These are phyloP conservation scores for Jacaranda copaia DNA, from an alignment of 257 asterid genomes.

Conservation along the genomic window DNA sequence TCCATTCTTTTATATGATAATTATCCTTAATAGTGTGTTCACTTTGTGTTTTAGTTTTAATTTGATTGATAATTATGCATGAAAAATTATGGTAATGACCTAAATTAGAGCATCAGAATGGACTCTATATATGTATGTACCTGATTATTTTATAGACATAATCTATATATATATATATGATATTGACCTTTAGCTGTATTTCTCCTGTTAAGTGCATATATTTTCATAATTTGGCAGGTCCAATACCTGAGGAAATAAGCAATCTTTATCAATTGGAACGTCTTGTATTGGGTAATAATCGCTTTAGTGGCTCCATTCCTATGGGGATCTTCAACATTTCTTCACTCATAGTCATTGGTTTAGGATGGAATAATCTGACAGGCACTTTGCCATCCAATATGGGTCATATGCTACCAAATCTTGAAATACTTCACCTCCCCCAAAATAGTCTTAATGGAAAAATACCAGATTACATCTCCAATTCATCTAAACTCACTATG, in stretches of 20 bases:
- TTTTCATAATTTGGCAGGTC: not conserved
- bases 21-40: too few species aligned
- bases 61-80: too few species aligned
- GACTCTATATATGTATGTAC: too few species aligned
- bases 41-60: too few species aligned
- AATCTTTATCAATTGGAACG: not conserved
- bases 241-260: not conserved
- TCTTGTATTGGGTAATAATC: not conserved
- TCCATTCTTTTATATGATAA: too few species aligned
- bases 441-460: not conserved
- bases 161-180: too few species aligned
- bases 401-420: not conserved
- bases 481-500: not conserved
- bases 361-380: not conserved
- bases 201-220: too few species aligned
- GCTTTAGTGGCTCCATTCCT: not conserved
- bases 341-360: not conserved
- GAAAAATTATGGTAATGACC: too few species aligned
- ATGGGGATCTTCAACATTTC: not conserved
- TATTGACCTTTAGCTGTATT: too few species aligned
- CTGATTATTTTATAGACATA: too few species aligned
- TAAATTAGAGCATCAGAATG: too few species aligned
- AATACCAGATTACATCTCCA: not conserved
- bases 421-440: not conserved
- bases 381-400: not conserved